Percentiles rank a stretch among this genome's conserved stretches.
phyloP scores from a whole-genome alignment of 768 basidiomycete species.

The Tylopilus felleus region DNA sequence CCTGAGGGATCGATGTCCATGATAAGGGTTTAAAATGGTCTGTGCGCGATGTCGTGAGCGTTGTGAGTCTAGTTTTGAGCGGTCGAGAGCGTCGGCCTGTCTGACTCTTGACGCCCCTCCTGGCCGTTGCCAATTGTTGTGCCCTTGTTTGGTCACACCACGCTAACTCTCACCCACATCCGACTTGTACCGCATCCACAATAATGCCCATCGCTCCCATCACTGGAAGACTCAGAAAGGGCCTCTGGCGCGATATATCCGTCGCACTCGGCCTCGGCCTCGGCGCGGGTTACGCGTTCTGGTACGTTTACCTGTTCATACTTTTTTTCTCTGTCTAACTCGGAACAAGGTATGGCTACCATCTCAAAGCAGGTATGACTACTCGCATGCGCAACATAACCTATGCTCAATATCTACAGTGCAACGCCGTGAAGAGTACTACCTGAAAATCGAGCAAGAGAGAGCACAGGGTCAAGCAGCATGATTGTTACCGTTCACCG shows the following conservation, averaged over 20 bases:
- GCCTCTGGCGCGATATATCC: slow-evolving; percentile 82
- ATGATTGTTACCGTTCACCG: background rate
- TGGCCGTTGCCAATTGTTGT: slow-evolving; percentile 29
- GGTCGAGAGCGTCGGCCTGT: slow-evolving; percentile 18
- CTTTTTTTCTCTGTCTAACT: slow-evolving; percentile 26
- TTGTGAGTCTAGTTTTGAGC: slow-evolving; percentile 10
- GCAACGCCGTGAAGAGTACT: slow-evolving; percentile 79
- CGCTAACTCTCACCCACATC: slow-evolving; percentile 12
- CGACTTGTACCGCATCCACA: slow-evolving; percentile 29
- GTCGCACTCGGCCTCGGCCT: slow-evolving; percentile 74
- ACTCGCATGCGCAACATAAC: background rate
- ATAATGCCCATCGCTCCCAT: slow-evolving; percentile 87
- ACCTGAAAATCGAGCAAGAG: slow-evolving; percentile 77
- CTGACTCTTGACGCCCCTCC: slow-evolving; percentile 15
- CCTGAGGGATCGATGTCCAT: slow-evolving; percentile 86
- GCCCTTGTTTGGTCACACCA: slow-evolving; percentile 29
- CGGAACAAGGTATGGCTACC: slow-evolving; percentile 69
- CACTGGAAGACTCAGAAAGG: slow-evolving; percentile 90
- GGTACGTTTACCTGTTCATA: slow-evolving; percentile 50
- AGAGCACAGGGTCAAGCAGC: slow-evolving; percentile 26
- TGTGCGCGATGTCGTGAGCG: slow-evolving; percentile 8
- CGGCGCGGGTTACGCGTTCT: slow-evolving; percentile 73
- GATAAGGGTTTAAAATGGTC: slow-evolving; percentile 20
- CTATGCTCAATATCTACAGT: slow-evolving; percentile 45
- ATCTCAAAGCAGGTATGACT: slow-evolving; percentile 68